Evolutionary conservation across 441 rosid species (phyloP).

Genomic region (Brassica hybrid): DNA sequence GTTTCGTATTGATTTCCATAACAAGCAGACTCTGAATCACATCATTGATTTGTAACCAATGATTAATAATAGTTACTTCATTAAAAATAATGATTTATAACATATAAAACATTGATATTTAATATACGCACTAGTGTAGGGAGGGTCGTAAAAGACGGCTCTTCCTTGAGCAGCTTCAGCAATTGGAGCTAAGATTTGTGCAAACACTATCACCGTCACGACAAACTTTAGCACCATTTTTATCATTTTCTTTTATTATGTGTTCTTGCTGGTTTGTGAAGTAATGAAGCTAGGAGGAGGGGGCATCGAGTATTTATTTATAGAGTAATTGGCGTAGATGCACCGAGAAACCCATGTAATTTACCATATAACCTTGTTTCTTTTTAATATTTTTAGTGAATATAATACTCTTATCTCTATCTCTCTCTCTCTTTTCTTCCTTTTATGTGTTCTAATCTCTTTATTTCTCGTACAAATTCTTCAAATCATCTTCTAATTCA

Average conservation of each 20-base stretch:
- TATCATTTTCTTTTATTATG: slow-evolving; percentile 1
- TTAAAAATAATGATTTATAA: neutral
- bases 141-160: slow-evolving; percentile 47
- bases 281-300: too few species aligned
- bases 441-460: too few species aligned
- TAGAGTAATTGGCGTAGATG: too few species aligned
- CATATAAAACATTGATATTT: neutral
- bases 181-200: slow-evolving; percentile 35
- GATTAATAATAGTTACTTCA: neutral
- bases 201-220: slow-evolving; percentile 20
- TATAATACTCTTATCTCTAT: too few species aligned
- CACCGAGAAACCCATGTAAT: too few species aligned
- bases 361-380: too few species aligned
- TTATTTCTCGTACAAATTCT: too few species aligned
- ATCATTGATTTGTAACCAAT: neutral
- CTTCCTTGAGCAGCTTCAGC: slow-evolving; percentile 42
- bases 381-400: too few species aligned
- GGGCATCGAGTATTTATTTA: too few species aligned
- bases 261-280: neutral
- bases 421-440: too few species aligned
- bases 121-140: slow-evolving; percentile 43
- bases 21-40: slow-evolving; percentile 46
- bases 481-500: too few species aligned
- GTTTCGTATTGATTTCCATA: slow-evolving; percentile 19
- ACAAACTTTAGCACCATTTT: slow-evolving; percentile 9